Conservation (phyloP, 495 filamentous ascomycete species). For the Glutinoglossum americanum region DNA sequence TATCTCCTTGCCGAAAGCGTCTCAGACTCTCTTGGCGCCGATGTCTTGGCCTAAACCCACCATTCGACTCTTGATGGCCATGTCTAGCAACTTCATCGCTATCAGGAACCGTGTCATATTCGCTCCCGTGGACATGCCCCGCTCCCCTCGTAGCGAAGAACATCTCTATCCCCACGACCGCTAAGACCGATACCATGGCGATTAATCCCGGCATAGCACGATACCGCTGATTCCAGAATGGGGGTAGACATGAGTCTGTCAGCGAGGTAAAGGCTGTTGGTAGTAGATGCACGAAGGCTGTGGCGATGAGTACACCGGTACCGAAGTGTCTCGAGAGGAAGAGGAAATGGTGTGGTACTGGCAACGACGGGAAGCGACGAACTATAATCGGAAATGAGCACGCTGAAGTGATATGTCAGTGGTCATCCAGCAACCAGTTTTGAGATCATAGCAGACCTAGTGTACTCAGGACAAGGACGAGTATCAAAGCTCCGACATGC, state of each 20-base stretch:
- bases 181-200: slow-evolving; percentile 55
- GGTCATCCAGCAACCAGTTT: background rate
- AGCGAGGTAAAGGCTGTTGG: slow-evolving; percentile 67
- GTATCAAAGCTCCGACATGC: slow-evolving; percentile 38
- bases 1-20: background rate
- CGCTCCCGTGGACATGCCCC: slow-evolving; percentile 26
- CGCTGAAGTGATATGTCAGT: slow-evolving; percentile 15
- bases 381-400: slow-evolving; percentile 33
- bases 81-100: background rate
- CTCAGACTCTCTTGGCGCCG: background rate
- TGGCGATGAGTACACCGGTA: slow-evolving; percentile 68
- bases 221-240: slow-evolving; percentile 50
- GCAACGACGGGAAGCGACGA: slow-evolving; percentile 24
- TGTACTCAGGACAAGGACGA: slow-evolving; percentile 28
- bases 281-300: slow-evolving; percentile 72
- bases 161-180: slow-evolving; percentile 58
- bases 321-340: slow-evolving; percentile 70
- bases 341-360: slow-evolving; percentile 27
- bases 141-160: slow-evolving; percentile 39
- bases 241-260: slow-evolving; percentile 58
- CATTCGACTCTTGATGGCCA: background rate
- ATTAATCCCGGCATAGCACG: slow-evolving; percentile 56
- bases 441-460: background rate
- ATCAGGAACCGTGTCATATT: slow-evolving; percentile 23
- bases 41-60: background rate